Evolutionary conservation across 208 protist genomes (phyloP), one percentile per base, ranked within the genome.

Genomic region (Acanthamoeba castellanii): DNA sequence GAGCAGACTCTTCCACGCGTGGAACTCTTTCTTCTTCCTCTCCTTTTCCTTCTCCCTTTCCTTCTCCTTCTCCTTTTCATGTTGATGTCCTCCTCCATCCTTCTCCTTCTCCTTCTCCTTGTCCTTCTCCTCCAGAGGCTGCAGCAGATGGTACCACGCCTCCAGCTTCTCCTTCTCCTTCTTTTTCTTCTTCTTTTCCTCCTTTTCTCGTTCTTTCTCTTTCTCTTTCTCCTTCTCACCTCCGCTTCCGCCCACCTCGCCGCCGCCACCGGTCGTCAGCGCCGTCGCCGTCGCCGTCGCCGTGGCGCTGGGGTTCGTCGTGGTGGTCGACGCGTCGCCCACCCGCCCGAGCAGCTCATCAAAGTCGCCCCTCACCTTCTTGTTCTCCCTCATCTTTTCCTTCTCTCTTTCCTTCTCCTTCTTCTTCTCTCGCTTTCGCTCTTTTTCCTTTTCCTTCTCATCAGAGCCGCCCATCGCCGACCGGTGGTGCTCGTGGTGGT

Each of bases 111-210:
- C 16, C 18, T n/a, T 22, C 59, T 34, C 64, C 25, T 30, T 30
- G 1, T 30, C 30, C 74, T 82, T 82, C 27, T 82, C 74, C 22
- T 82, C 74, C 8, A 82, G 74, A 0, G 74, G 74, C 74, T 82
- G 74, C 74, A 82, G 74, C 27, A 82, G 37, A 20, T 82, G 34
- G 45, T 82, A 82, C 74, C 74, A 82, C 7, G 74, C 74, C 74
- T 82, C 74, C 16, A 82, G 74, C 74, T 82, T 82, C 37, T 82
- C 74, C 74, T 82, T 82, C 37, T 82, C 74, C 45, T 82, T 82
- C 45, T 82, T 82, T 52, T 52, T 82, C 74, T 82, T 82, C 37
- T 52, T 82, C 37, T 82, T 82, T 14, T 82, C 37, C 74, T 82
- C 74, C 74, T 52, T 34, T 37, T 52, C 22, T 18, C 52, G 13